A percentile compares a stretch with the other conserved stretches of the same genome.
These are phyloP conservation scores for Alternaria angustiovoidea DNA, from an alignment of 2,329 filamentous ascomycete genomes.

Conservation along the genomic window DNA sequence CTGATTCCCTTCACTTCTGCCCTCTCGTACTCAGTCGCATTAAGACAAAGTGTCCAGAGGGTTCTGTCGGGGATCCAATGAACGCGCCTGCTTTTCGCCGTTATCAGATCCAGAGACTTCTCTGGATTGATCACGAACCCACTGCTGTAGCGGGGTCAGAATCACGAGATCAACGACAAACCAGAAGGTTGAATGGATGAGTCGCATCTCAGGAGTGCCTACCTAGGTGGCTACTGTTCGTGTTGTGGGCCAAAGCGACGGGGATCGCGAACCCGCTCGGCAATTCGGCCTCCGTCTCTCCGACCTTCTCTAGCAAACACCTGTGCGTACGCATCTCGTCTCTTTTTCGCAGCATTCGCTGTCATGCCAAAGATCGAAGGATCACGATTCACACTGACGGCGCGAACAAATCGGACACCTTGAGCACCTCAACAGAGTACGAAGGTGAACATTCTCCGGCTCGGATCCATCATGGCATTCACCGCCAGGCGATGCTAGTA, in stretches of 20 bases:
- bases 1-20: background rate
- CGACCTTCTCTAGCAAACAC: background rate
- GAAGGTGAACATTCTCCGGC: background rate
- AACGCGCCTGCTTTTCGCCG: background rate
- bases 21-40: background rate
- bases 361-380: background rate
- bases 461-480: background rate
- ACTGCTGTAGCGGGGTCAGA: too few species aligned
- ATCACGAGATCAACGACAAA: background rate
- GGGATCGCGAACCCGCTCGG: background rate
- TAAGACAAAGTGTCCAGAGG: too few species aligned
- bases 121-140: background rate
- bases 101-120: background rate
- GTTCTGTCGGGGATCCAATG: background rate
- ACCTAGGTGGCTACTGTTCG: background rate
- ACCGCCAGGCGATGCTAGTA: background rate
- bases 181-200: background rate
- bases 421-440: background rate
- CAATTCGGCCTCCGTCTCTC: background rate
- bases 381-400: background rate
- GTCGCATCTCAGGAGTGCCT: background rate
- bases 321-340: background rate
- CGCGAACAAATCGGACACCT: background rate
- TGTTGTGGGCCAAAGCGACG: background rate
- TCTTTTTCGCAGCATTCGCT: background rate